Percentiles rank a stretch among this genome's conserved stretches.
Evolutionary conservation across 441 rosid genomes (phyloP).

Genomic region (Erodium trifolium): DNA sequence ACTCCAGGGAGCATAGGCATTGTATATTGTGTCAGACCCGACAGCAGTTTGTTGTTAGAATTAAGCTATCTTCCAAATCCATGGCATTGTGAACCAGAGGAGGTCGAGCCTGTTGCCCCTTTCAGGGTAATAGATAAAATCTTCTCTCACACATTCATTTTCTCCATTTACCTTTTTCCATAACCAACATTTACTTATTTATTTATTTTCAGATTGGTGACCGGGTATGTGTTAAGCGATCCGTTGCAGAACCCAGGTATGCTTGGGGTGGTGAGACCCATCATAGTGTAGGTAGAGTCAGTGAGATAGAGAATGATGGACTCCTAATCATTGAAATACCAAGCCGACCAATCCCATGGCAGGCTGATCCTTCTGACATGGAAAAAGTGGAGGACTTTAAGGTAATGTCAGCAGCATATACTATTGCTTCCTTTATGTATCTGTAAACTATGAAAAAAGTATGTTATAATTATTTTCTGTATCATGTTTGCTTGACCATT

Average conservation of each 20-base stretch:
- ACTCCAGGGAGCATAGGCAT: slow-evolving; percentile 98
- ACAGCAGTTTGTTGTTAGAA: slow-evolving; percentile 82
- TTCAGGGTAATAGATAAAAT: slow-evolving; percentile 52
- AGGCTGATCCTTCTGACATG: slow-evolving; percentile 99
- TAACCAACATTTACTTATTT: slow-evolving; percentile 11
- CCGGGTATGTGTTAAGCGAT: slow-evolving; percentile 89
- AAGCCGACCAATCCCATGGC: slow-evolving; percentile 84
- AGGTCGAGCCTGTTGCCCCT: slow-evolving; percentile 87
- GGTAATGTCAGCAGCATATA: slow-evolving; percentile 35
- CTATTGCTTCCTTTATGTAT: background rate
- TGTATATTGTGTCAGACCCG: slow-evolving; percentile 93
- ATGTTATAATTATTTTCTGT: slow-evolving; percentile 4
- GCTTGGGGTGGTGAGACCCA: slow-evolving; percentile 99
- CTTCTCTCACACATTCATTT: background rate
- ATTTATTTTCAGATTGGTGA: slow-evolving; percentile 67
- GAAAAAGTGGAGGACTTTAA: slow-evolving; percentile 92
- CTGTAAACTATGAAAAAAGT: slow-evolving; percentile 1
- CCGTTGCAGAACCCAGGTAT: slow-evolving; percentile 99
- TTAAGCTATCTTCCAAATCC: slow-evolving; percentile 86
- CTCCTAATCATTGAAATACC: slow-evolving; percentile 90
- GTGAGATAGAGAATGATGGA: slow-evolving; percentile 93
- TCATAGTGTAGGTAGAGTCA: slow-evolving; percentile 92
- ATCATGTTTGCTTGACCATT: slow-evolving; percentile 14
- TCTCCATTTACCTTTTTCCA: slow-evolving; percentile 2
- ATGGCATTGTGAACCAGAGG: slow-evolving; percentile 99